These are phyloP conservation scores for Physaria fendleri DNA, from an alignment of 345 rosid genomes.

Conservation along the genomic window DNA sequence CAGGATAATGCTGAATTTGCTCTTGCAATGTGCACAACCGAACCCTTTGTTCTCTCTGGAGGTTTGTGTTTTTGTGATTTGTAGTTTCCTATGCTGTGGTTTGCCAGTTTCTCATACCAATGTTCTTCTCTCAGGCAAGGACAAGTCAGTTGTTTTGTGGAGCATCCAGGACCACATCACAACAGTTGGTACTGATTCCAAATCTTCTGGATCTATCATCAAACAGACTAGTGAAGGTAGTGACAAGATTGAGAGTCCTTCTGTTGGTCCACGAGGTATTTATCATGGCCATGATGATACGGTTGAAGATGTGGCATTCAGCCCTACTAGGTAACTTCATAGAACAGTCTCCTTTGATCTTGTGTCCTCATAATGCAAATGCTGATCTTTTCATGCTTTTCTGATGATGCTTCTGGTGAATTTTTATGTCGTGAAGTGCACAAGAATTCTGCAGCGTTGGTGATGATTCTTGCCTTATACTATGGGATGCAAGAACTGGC, in stretches of 20 bases:
- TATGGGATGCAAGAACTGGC: conserved; percentile 98
- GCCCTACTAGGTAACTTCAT: conserved; percentile 78
- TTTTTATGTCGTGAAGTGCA: conserved; percentile 48
- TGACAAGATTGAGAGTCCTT: conserved; percentile 64
- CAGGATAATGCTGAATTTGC: conserved; percentile 99
- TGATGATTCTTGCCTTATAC: conserved; percentile 97
- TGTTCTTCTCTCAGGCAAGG: conserved; percentile 69
- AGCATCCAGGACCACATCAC: conserved; percentile 98
- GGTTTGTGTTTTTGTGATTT: conserved; percentile 42
- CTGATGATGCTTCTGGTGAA: conserved; percentile 25
- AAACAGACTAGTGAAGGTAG: conserved; percentile 66
- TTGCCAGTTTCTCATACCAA: conserved; percentile 20
- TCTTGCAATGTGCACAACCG: conserved; percentile 97
- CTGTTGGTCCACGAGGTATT: conserved; percentile 91
- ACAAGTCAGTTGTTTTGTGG: conserved; percentile 89
- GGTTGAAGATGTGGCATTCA: conserved; percentile 94
- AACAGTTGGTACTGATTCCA: conserved; percentile 55
- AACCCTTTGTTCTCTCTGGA: conserved; percentile 99
- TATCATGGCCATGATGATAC: conserved; percentile 93
- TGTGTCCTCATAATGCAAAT: conserved; percentile 22
- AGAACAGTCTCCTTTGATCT: not conserved
- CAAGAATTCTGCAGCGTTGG: conserved; percentile 99
- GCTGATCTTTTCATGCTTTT: conserved; percentile 43
- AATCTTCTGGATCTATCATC: conserved; percentile 66
- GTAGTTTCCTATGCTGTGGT: not conserved